A percentile compares a stretch with the other conserved stretches of the same genome.
Conservation (phyloP, 192 early-diverging fungal species). For the Entomortierella chlamydospora region DNA sequence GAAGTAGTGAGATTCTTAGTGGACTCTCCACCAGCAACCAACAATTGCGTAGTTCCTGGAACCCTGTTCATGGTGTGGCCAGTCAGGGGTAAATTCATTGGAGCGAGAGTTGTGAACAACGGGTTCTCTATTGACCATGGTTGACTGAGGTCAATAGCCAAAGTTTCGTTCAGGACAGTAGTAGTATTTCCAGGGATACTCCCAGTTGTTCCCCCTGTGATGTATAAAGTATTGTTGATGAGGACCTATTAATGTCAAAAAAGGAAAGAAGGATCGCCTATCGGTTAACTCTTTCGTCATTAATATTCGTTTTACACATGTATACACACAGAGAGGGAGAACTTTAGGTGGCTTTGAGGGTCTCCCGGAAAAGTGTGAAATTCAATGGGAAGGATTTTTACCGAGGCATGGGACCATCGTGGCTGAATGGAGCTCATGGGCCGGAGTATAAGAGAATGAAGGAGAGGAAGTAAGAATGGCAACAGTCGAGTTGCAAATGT, state of each 20-base stretch:
- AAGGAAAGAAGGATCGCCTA: not conserved
- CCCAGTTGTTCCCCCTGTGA: conserved; percentile 28
- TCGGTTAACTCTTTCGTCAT: not conserved
- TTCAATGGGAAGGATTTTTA: conserved; percentile 2
- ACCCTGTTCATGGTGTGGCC: conserved; percentile 33
- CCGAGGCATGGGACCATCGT: conserved; percentile 43
- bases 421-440: conserved; percentile 28
- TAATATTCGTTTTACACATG: not conserved
- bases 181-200: not conserved
- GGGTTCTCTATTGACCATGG: conserved; percentile 31
- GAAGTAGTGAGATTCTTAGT: not conserved
- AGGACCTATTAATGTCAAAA: conserved; percentile 14
- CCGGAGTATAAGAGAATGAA: not conserved
- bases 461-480: no score
- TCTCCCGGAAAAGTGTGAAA: no score
- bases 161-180: conserved; percentile 14
- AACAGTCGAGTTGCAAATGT: no score
- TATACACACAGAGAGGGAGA: no score
- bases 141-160: conserved; percentile 22
- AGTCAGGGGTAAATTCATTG: conserved; percentile 16
- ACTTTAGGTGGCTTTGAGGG: not conserved
- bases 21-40: conserved; percentile 31
- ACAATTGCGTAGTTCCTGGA: conserved; percentile 7
- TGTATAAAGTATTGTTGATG: conserved; percentile 16
- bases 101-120: conserved; percentile 9